These are phyloP conservation scores for Arabidopsis arenosa DNA, from an alignment of 345 rosid species.

Conservation along the genomic window DNA sequence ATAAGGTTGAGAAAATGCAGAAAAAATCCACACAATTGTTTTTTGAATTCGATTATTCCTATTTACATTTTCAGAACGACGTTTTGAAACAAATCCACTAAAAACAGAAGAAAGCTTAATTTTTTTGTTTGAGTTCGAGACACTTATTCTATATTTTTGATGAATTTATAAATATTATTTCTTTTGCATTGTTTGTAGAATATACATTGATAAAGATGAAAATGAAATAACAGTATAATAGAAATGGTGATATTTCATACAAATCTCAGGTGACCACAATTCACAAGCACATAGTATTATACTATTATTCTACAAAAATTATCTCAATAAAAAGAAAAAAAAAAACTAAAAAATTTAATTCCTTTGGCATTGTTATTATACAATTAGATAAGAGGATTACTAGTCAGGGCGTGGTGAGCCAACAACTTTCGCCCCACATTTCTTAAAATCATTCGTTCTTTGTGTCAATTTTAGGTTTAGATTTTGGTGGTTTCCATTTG, in stretches of 20 bases:
- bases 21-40: background rate
- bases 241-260: constrained; percentile 4
- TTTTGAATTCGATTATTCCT: background rate
- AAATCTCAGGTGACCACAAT: background rate
- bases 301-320: background rate
- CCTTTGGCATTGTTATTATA: constrained; percentile 10
- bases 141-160: background rate
- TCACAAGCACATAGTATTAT: background rate
- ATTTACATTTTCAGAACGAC: background rate
- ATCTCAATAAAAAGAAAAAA: background rate
- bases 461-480: constrained; percentile 14
- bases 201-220: background rate
- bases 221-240: background rate
- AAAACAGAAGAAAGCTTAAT: background rate
- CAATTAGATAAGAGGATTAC: background rate
- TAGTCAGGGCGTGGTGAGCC: constrained; percentile 31
- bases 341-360: background rate
- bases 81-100: background rate
- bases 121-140: background rate
- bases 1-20: background rate
- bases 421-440: constrained; percentile 31
- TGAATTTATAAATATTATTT: background rate
- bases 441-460: background rate
- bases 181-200: background rate
- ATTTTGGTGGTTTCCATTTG: constrained; percentile 32